Percentiles rank a stretch among this genome's conserved stretches.
phyloP scores from a whole-genome alignment of 306 rosid genomes.

The Castanea sativa region DNA sequence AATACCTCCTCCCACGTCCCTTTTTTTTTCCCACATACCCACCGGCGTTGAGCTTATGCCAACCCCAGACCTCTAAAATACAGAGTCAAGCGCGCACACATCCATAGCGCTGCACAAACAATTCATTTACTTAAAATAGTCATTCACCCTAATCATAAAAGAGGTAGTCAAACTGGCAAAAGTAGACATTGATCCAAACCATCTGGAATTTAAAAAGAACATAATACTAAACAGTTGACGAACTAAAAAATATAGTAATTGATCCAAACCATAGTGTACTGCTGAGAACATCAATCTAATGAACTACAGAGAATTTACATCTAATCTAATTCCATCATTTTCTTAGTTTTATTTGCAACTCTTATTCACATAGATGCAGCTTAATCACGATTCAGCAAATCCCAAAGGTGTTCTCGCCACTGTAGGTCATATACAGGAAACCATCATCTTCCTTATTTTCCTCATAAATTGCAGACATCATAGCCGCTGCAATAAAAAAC shows the following conservation, averaged over 20 bases:
- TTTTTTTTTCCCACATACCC: too few species aligned
- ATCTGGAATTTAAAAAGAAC: not conserved
- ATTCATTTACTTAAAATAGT: not conserved
- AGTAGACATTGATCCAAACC: not conserved
- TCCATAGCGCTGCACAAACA: not conserved
- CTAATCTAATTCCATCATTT: conserved; percentile 16
- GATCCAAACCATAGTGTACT: not conserved
- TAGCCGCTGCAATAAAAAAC: conserved; percentile 42
- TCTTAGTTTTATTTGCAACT: conserved; percentile 3
- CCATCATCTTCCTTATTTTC: conserved; percentile 65
- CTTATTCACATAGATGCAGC: conserved; percentile 34
- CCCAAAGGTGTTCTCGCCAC: conserved; percentile 62
- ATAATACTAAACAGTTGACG: not conserved
- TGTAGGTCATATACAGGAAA: conserved; percentile 60
- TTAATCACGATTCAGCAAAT: conserved; percentile 23
- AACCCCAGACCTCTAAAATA: too few species aligned
- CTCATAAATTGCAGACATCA: conserved; percentile 52
- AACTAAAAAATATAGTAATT: not conserved
- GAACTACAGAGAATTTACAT: conserved; percentile 34
- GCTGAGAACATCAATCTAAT: not conserved
- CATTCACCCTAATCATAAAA: not conserved
- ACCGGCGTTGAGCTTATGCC: too few species aligned
- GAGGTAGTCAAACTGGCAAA: not conserved
- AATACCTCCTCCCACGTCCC: too few species aligned
- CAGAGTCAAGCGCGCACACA: not conserved